Evolutionary conservation across 352 stramenopile genomes (phyloP), one percentile per base, ranked within the genome.

Genomic region (Phytophthora cryptogea): DNA sequence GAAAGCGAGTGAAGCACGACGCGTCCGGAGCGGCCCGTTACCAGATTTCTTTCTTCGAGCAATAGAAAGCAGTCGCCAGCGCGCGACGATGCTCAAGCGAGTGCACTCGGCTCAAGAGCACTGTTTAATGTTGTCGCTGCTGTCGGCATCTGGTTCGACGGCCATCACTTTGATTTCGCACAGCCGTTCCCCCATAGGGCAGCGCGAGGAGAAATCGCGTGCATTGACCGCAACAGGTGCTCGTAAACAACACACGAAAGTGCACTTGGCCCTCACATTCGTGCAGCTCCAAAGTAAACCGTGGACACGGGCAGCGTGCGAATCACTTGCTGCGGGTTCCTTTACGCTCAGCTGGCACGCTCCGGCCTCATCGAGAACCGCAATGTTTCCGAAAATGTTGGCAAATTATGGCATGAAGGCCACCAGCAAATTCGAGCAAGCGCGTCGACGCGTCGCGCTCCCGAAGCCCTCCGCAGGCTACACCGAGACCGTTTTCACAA

Each of bases 181-280:
- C 52, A 59, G 52, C 52, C 52, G 40, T 41, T 8, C 11, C 23
- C 5, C 10, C 51, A 49, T 43, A 59, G 40, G 40, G 51, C 23
- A 17, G 51, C 51, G 51, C 35, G 16, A 47, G 23, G 17, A 51
- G 27, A 51, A 42, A 36, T 47, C 41, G 31, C 27, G 14, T n/a
- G 7, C 16, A 28, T 20, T 20, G 11, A 9, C 10, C 20, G 30
- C 44, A 60, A 54, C 31, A 39, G 30, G 30, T 23, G 41, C 30
- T 53, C 53, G 53, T 60, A 60, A 54, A 60, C 53, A 60, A 11
- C 8, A 20, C 41, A n/a, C 52, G 41, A 59, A 59, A 51, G 26
- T 35, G 39, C 39, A 14, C 17, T 36, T 10, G 3, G 20, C 1
- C n/a, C n/a, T 1, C 20, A 23, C 1, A 23, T 23, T 23, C 1